phyloP scores from a whole-genome alignment of 139 green algal species.

The Chlorella vulgaris region DNA sequence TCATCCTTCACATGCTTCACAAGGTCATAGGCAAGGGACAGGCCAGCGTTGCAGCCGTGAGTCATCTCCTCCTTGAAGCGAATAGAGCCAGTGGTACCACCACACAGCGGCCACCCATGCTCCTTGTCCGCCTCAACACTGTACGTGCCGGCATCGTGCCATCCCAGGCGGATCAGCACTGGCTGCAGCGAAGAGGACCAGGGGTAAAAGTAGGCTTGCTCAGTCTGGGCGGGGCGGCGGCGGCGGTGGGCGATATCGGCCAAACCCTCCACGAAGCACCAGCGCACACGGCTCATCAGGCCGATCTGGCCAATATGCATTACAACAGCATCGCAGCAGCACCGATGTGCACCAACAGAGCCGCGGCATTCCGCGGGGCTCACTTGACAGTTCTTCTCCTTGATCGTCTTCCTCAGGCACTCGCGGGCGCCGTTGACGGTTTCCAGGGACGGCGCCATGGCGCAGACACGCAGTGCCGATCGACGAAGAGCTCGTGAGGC shows the following conservation, averaged over 20 bases:
- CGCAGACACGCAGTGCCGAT: not conserved
- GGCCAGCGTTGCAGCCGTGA: constrained; percentile 82
- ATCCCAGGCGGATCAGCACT: constrained; percentile 37
- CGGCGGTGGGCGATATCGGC: too few species aligned
- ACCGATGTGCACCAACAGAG: too few species aligned
- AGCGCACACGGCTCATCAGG: too few species aligned
- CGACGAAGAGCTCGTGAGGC: not conserved
- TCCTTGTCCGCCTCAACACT: constrained; percentile 8
- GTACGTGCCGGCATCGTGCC: constrained; percentile 82
- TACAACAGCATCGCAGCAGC: too few species aligned
- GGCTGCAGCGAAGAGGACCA: not conserved
- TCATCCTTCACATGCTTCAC: constrained; percentile 59
- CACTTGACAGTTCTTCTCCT: constrained; percentile 13
- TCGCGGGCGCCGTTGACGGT: not conserved
- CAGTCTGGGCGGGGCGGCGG: not conserved
- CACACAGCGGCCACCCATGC: constrained; percentile 37
- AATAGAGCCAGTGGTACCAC: constrained; percentile 86
- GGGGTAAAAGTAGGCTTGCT: not conserved
- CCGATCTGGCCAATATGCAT: too few species aligned
- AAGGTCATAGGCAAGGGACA: constrained; percentile 50
- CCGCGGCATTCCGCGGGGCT: not conserved
- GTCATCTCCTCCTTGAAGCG: constrained; percentile 88
- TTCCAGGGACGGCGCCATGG: constrained; percentile 9
- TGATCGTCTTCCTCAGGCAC: not conserved
- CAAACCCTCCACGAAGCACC: too few species aligned